Percentiles rank a stretch among this genome's conserved stretches.
Evolutionary conservation across 78 protist genomes (phyloP).

Genomic region (Parvularia atlantis): DNA sequence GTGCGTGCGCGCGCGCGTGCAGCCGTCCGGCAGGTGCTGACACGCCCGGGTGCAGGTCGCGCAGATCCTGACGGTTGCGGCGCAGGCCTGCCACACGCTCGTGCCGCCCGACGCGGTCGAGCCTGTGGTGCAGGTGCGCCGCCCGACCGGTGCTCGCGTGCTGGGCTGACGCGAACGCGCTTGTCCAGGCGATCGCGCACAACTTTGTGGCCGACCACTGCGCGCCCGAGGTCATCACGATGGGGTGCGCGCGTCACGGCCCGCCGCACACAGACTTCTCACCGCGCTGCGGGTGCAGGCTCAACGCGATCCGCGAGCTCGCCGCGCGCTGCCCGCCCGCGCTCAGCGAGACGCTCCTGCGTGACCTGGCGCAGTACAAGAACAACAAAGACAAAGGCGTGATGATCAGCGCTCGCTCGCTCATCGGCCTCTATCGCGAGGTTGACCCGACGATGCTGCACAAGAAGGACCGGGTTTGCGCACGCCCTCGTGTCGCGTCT

Average conservation of each 20-base stretch:
- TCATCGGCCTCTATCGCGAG: slow-evolving; percentile 59
- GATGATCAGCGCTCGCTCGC: slow-evolving; percentile 56
- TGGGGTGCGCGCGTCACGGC: slow-evolving; percentile 46
- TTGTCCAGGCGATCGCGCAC: too few species aligned
- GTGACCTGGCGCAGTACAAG: slow-evolving; percentile 60
- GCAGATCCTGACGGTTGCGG: slow-evolving; percentile 52
- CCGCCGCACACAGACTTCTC: too few species aligned
- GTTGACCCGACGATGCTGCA: slow-evolving; percentile 60
- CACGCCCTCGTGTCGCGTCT: background rate
- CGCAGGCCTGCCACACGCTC: slow-evolving; percentile 76
- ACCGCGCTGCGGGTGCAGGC: background rate
- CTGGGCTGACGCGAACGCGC: too few species aligned
- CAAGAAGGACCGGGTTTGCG: slow-evolving; percentile 46
- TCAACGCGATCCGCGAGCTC: slow-evolving; percentile 76
- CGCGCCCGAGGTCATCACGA: slow-evolving; percentile 67
- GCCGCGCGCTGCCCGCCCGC: slow-evolving; percentile 67
- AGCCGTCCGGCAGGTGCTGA: too few species aligned
- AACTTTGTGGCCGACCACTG: too few species aligned
- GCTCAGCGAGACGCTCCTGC: slow-evolving; percentile 51
- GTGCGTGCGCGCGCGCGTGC: too few species aligned
- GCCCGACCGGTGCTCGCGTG: slow-evolving; percentile 57
- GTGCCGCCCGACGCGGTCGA: slow-evolving; percentile 80
- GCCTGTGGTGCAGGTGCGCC: slow-evolving; percentile 59
- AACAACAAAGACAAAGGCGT: slow-evolving; percentile 60
- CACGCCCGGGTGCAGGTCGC: too few species aligned